Evolutionary conservation across 345 rosid species (phyloP).

Genomic region (Erodium maritimum): DNA sequence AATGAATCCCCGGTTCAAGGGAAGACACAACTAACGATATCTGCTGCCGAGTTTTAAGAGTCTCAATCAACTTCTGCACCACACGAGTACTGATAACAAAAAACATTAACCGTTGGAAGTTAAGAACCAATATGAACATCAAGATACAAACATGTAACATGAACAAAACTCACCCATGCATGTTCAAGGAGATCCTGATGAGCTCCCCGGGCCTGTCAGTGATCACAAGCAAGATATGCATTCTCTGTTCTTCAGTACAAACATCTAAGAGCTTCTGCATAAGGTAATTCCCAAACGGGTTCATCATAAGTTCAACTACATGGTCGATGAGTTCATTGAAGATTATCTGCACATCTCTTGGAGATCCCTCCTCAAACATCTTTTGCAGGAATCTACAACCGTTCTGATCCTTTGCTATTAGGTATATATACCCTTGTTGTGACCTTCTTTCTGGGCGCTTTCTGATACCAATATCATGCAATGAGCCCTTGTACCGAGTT

Average conservation of each 20-base stretch:
- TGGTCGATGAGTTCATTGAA: slow-evolving; percentile 54
- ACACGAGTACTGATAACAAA: slow-evolving; percentile 39
- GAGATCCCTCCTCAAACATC: slow-evolving; percentile 46
- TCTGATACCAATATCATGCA: slow-evolving; percentile 2
- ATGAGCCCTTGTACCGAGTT: slow-evolving; percentile 5
- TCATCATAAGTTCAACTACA: slow-evolving; percentile 58
- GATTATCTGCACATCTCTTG: slow-evolving; percentile 46
- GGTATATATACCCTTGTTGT: slow-evolving; percentile 9
- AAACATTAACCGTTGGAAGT: too few relatives aligned
- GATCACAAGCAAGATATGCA: slow-evolving; percentile 22
- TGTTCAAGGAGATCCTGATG: slow-evolving; percentile 22
- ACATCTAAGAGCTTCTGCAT: slow-evolving; percentile 48
- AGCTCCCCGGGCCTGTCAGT: slow-evolving; percentile 29
- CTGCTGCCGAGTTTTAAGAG: slow-evolving; percentile 43
- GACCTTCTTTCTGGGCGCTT: slow-evolving; percentile 11
- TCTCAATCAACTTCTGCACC: slow-evolving; percentile 46
- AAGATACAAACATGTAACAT: background rate
- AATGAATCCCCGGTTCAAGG: slow-evolving; percentile 41
- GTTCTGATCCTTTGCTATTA: slow-evolving; percentile 64
- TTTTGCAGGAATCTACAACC: slow-evolving; percentile 70
- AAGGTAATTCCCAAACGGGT: slow-evolving; percentile 69
- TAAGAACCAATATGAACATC: background rate
- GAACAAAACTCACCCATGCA: slow-evolving; percentile 26
- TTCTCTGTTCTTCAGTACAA: slow-evolving; percentile 32
- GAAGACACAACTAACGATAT: slow-evolving; percentile 31